Evolutionary conservation across 257 asterid genomes (phyloP).

Genomic region (Fraxinus pennsylvanica): DNA sequence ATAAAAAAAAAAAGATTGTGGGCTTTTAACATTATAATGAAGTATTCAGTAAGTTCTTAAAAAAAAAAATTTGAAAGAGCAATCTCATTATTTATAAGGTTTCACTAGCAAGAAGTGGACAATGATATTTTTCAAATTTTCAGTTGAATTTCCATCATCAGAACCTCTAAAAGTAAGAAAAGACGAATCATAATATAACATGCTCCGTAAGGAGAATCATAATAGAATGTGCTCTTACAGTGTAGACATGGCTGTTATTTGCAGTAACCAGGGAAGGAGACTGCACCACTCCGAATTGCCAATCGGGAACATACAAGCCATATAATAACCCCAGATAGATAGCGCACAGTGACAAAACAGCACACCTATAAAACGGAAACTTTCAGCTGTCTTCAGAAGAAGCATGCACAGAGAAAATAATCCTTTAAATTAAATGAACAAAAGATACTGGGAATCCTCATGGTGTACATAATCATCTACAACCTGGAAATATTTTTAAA

Average conservation of each 20-base stretch:
- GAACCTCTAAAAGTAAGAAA: neutral
- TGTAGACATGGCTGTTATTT: slow-evolving; percentile 41
- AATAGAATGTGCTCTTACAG: slow-evolving; percentile 33
- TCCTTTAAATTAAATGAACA: neutral
- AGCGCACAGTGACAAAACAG: slow-evolving; percentile 44
- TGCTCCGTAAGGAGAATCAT: neutral
- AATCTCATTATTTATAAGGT: neutral
- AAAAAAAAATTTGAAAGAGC: neutral
- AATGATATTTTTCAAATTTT: no score
- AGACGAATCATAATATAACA: neutral
- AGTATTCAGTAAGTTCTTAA: neutral
- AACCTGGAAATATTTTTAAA: no score
- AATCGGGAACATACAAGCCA: slow-evolving; percentile 77
- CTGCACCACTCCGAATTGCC: slow-evolving; percentile 49
- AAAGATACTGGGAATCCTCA: no score
- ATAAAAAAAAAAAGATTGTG: neutral
- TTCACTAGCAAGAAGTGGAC: neutral
- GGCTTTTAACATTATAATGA: neutral
- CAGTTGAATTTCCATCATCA: neutral
- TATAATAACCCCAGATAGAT: slow-evolving; percentile 56
- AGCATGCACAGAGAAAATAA: neutral
- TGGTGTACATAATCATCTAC: no score
- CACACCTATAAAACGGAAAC: slow-evolving; percentile 48
- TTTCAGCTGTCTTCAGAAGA: slow-evolving; percentile 9
- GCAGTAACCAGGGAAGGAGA: slow-evolving; percentile 35